Evolutionary conservation across 768 basidiomycete genomes (phyloP), one percentile per base, ranked within the genome.

Genomic region (Leccinum ochraceum): DNA sequence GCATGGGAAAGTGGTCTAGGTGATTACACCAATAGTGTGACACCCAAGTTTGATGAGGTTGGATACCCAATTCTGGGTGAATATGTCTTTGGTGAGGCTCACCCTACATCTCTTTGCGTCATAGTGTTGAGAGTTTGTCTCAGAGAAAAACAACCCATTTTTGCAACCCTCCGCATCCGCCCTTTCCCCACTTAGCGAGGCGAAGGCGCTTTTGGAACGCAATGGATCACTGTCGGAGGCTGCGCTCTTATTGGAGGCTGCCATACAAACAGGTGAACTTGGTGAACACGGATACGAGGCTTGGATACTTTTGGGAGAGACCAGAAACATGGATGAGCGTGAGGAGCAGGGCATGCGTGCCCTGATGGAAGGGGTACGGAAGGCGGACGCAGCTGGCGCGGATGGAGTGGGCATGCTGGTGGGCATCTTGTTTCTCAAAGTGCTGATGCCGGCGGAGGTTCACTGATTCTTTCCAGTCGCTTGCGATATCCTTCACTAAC

Each of bases 401-500:
- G 70, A 79, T 6, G 89, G 89, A 20, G 80, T 78, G 44, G 92
- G 92, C 56, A 90, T 89, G 87, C 74, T 92, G 67, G 91, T 90
- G 74, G 58, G 86, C 77, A 30, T 28, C 22, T 54, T 50, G 32
- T 55, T 49, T 39, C 48, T 30, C 24, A 17, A 30, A 24, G 9
- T 42, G 32, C 16, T 53, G 54, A 54, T 32, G 24, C 20, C 0
- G 17, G 17, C 42, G n/a, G 42, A 42, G 49, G 37, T 61, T 68
- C 69, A 28, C 71, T 22, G 13, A 9, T 54, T 28, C 36, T 46
- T 55, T 39, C 36, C 44, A 98, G 95, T 94, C 94, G 6, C 83
- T 98, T 36, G 95, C 96, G 1, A 94, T 98, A 63, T 94, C 94
- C 9, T 98, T 92, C 74, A 96, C 95, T 34, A 99, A 98, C 68